Base-by-base conservation (phyloP, 2,329 filamentous ascomycete genomes). In the Fusarium udum region DNA sequence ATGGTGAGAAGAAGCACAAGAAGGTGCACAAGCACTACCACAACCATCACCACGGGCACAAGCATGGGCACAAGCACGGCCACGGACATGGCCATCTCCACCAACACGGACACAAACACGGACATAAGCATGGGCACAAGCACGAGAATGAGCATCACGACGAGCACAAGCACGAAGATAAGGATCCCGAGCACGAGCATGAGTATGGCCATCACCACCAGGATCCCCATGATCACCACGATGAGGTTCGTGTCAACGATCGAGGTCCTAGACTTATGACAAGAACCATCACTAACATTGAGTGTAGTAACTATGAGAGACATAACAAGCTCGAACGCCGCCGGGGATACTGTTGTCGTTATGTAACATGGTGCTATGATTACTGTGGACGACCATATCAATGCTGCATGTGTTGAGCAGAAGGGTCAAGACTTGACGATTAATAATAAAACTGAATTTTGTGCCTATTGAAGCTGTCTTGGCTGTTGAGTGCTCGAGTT, bases 11-110 rank as follows among this genome's bases (percentile, higher is more conserved):
- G 13, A 64, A 69, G 48, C 34, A 69, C 37, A 37, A 51, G 11
- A 59, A 59, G 42, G 34, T 58, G 16, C 43, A 71, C 28, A 64
- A 71, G 55, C 67, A 71, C 26, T 39, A 56, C 14, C 53, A 71
- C 28, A 52, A 62, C 16, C 55, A 70, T 15, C 57, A 43, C 3
- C 52, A 69, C 12, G 53, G 45, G 0, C 64, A 67, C 45, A 43
- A 32, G 26, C 64, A 65, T 36, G 32, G 43, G 7, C 62, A 70
- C 28, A 39, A 49, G 20, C 61, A 62, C 31, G 20, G 55, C 5
- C 42, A 69, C 22, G 62, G 32, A 22, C 66, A 66, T 28, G 31
- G 61, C 2, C 61, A 71, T 18, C 43, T 28, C 7, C 69, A 61
- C 42, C 24, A 42, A 15, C 57, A 61, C 10, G 32, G 57, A 4